phyloP scores from a whole-genome alignment of 805 yeast species.

The Kockiozyma suomiensis region DNA sequence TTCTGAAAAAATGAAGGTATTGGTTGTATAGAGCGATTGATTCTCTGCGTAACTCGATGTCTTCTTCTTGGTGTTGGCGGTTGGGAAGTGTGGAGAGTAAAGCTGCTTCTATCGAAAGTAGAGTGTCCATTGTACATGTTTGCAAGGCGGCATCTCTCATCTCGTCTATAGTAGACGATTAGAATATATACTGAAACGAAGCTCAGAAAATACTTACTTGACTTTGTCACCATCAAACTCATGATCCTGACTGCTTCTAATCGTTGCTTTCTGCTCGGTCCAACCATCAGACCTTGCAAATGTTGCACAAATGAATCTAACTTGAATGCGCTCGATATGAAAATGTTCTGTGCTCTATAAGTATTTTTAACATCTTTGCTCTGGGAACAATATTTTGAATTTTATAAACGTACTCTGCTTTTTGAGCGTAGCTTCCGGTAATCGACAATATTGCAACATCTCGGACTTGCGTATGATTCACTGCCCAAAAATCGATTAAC shows the following conservation, averaged over 20 bases:
- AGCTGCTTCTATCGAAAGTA: constrained; percentile 1
- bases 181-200: neutral
- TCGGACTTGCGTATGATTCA: neutral
- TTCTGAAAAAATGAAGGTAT: constrained; percentile 8
- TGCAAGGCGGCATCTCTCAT: neutral
- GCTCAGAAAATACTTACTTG: no score
- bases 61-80: neutral
- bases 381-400: no score
- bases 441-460: neutral
- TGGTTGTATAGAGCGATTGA: constrained; percentile 2
- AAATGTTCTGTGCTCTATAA: neutral
- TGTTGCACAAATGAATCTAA: neutral
- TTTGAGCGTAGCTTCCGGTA: neutral
- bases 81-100: constrained; percentile 7
- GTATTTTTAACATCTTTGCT: no score
- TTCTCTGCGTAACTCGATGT: constrained; percentile 9
- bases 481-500: neutral
- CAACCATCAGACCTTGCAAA: neutral
- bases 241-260: constrained; percentile 4
- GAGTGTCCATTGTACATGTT: constrained; percentile 6
- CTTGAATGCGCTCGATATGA: neutral
- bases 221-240: constrained; percentile 1
- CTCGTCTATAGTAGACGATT: neutral
- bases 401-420: neutral
- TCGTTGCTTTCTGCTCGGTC: neutral